Conservation (phyloP, 164 flowering plant species). For the Magnolia changhungtana region DNA sequence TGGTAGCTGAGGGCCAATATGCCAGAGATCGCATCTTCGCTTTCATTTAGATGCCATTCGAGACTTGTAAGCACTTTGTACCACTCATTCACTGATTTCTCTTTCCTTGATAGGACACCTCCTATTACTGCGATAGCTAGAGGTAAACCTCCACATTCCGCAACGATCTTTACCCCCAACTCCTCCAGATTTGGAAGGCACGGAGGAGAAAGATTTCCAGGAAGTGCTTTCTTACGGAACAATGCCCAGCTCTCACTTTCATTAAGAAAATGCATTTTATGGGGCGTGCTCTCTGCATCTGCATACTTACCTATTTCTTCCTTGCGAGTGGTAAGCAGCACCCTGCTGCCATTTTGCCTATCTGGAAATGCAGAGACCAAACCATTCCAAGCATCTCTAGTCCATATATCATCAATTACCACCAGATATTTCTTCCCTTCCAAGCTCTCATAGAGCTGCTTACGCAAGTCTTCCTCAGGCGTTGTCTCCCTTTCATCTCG, state of each 20-base stretch:
- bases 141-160: conserved; percentile 18
- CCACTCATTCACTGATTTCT: conserved; percentile 6
- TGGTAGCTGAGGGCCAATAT: conserved; percentile 14
- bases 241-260: neutral
- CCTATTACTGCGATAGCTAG: conserved; percentile 11
- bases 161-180: neutral
- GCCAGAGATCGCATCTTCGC: neutral
- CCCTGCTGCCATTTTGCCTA: conserved; percentile 22
- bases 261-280: neutral
- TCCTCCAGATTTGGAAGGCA: neutral
- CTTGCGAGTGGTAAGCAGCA: conserved; percentile 35
- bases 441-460: neutral
- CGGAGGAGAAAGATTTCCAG: neutral
- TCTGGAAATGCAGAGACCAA: conserved; percentile 28
- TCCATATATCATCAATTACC: conserved; percentile 43
- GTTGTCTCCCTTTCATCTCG: conserved; percentile 15
- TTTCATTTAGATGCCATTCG: neutral
- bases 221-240: neutral
- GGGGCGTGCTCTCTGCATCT: neutral
- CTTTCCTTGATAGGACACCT: conserved; percentile 9
- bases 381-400: conserved; percentile 20
- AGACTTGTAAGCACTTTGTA: neutral
- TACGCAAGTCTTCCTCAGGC: conserved; percentile 25
- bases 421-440: conserved; percentile 14
- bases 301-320: conserved; percentile 18